phyloP scores from a whole-genome alignment of 768 basidiomycete species.

The Pleurotus ostreatus region DNA sequence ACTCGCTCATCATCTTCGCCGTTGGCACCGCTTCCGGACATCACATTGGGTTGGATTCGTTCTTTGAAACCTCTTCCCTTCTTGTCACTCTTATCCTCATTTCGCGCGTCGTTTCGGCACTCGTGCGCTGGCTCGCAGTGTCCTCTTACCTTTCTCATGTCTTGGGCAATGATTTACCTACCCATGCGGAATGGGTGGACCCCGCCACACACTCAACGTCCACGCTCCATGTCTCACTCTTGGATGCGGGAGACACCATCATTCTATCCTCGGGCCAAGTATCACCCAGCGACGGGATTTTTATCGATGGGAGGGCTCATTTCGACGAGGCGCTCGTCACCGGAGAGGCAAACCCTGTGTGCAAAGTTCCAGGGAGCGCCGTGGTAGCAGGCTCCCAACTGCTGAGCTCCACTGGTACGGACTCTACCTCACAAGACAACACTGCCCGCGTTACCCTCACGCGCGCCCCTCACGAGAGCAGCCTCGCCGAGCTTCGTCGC shows the following conservation, averaged over 20 bases:
- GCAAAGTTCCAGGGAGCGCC: constrained; percentile 25
- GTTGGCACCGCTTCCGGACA: too few species aligned
- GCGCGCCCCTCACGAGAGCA: constrained; percentile 35
- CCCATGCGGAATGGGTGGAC: too few species aligned
- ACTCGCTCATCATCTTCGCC: too few species aligned
- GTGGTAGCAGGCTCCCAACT: constrained; percentile 33
- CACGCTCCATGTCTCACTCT: too few species aligned
- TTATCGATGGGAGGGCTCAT: too few species aligned
- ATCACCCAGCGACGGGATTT: too few species aligned
- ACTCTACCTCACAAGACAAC: constrained; percentile 6
- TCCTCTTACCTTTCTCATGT: constrained; percentile 25
- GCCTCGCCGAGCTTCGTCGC: constrained; percentile 30
- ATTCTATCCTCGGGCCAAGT: too few species aligned
- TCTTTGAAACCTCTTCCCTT: constrained; percentile 41
- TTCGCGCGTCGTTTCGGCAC: constrained; percentile 32
- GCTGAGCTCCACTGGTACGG: constrained; percentile 22
- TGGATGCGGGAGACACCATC: too few species aligned
- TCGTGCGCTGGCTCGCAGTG: constrained; percentile 28
- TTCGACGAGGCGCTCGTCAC: constrained; percentile 39
- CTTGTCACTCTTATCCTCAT: constrained; percentile 38
- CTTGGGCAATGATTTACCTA: too few species aligned
- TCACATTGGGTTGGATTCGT: constrained; percentile 12
- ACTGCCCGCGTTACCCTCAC: constrained; percentile 28
- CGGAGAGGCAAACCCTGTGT: constrained; percentile 34
- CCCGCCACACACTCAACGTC: too few species aligned